These are phyloP conservation scores for Syzygium oleosum DNA, from an alignment of 345 rosid species.

Conservation along the genomic window DNA sequence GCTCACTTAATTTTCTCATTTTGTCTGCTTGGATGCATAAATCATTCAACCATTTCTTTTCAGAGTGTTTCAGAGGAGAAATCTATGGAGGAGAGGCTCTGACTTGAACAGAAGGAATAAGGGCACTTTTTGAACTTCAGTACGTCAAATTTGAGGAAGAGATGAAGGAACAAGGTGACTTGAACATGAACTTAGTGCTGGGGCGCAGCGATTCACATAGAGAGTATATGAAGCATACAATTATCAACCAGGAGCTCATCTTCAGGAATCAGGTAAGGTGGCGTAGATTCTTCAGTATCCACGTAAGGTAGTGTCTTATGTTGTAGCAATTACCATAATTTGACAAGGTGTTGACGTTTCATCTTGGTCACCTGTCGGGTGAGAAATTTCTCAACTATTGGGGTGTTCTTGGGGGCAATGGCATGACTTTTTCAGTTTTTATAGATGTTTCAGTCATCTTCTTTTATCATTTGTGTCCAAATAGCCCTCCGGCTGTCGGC, in stretches of 20 bases:
- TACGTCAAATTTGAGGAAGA: neutral
- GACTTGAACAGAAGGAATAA: neutral
- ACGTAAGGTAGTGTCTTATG: neutral
- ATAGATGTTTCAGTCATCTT: neutral
- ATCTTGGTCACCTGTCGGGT: neutral
- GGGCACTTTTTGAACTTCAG: neutral
- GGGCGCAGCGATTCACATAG: constrained; percentile 9
- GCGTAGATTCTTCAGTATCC: too few species aligned
- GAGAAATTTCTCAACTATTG: neutral
- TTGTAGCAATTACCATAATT: neutral
- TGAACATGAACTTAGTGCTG: constrained; percentile 20
- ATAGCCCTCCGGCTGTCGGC: too few species aligned
- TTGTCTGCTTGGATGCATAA: neutral
- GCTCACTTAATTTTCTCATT: neutral
- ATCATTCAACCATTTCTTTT: neutral
- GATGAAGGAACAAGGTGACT: constrained; percentile 23
- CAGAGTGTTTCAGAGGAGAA: neutral
- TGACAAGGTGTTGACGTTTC: neutral
- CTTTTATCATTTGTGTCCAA: neutral
- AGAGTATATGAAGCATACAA: constrained; percentile 28
- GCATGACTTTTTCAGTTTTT: neutral
- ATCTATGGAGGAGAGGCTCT: neutral
- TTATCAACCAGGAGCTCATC: constrained; percentile 29
- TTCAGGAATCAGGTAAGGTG: constrained; percentile 36
- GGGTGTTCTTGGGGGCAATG: neutral